Evolutionary conservation across 257 asterid genomes (phyloP).

Genomic region (Penstemon davidsonii): DNA sequence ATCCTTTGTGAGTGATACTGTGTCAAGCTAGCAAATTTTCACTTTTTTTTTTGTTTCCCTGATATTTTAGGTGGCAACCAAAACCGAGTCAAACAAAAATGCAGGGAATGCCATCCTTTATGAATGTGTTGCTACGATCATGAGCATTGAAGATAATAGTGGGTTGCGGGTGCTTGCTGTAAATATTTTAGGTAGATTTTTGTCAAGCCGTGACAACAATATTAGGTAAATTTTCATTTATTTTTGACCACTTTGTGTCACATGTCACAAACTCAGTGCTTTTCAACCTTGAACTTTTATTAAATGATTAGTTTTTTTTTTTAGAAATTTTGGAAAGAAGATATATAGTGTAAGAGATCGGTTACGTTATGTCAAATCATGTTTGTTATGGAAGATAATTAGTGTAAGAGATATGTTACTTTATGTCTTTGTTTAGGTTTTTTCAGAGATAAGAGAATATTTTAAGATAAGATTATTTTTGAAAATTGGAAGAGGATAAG

Average conservation of each 20-base stretch:
- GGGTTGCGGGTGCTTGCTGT: slow-evolving; percentile 95
- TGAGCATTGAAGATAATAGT: slow-evolving; percentile 92
- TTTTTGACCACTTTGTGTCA: slow-evolving; percentile 14
- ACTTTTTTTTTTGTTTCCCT: slow-evolving; percentile 26
- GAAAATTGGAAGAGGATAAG: too few relatives aligned
- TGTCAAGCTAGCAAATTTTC: slow-evolving; percentile 23
- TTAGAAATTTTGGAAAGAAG: too few relatives aligned
- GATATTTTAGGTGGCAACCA: slow-evolving; percentile 84
- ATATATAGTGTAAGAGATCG: too few relatives aligned
- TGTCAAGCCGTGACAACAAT: slow-evolving; percentile 98
- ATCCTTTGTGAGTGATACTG: slow-evolving; percentile 15
- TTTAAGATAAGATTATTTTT: too few relatives aligned
- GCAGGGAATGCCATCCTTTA: slow-evolving; percentile 97
- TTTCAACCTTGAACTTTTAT: slow-evolving; percentile 13
- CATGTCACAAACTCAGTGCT: slow-evolving; percentile 19
- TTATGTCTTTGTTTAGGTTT: too few relatives aligned
- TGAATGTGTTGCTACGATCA: slow-evolving; percentile 91
- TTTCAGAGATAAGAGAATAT: too few relatives aligned
- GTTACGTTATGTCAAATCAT: too few relatives aligned
- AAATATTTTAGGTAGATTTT: slow-evolving; percentile 94
- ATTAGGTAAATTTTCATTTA: slow-evolving; percentile 54
- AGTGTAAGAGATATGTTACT: too few relatives aligned
- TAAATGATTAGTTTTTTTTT: too few relatives aligned
- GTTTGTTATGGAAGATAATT: too few relatives aligned
- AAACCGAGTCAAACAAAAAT: slow-evolving; percentile 93